Base-by-base conservation (phyloP, 768 basidiomycete genomes). In the Sutorius australiensis region DNA sequence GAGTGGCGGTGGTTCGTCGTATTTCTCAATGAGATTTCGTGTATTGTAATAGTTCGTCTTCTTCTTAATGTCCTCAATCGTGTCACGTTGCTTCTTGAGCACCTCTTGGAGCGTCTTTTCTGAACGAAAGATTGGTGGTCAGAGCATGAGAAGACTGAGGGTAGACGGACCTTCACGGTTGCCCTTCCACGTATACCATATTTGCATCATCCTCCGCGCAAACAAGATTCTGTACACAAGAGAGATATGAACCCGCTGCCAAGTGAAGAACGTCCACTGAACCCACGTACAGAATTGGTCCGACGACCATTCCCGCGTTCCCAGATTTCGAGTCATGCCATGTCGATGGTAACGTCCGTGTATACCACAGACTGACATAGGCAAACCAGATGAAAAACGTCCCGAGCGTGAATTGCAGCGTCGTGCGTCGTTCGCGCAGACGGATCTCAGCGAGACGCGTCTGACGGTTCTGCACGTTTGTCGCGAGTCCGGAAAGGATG, bases 1-100 rank as follows among this genome's bases (percentile, higher is more conserved):
- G 1, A 66, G 54, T 3, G 77, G 65, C 16, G 72, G 53, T 6
- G 72, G 62, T 34, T 89, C 89, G 57, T 95, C 95, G 62, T 97
- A 98, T 52, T 84, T 83, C 66, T 95, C 92, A 16, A 99, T 76
- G 41, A 99, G 77, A 61, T 87, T 91, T 48, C 89, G 85, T 28
- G 94, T 99, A 11, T 82, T 83, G 66, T 99, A 92, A 70, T 91
- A 99, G 61, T 98, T 95, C 2, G 95, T 98, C 68, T 90, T 93
- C 75, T 93, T 92, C 79, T 99, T 99, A 60, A 98, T 91, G 60
- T 97, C 95, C 57, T 95, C 93, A 34, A 99, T 81, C 64, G 90
- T 93, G 21, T 79, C 77, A 17, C 90, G 86, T 57, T 95, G 92
- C 62, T 87, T 76, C 63, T 86, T 87, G 64, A 88, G 78, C 4